phyloP scores from a whole-genome alignment of 192 early-diverging fungal genomes.

The Linnemannia schmuckeri region DNA sequence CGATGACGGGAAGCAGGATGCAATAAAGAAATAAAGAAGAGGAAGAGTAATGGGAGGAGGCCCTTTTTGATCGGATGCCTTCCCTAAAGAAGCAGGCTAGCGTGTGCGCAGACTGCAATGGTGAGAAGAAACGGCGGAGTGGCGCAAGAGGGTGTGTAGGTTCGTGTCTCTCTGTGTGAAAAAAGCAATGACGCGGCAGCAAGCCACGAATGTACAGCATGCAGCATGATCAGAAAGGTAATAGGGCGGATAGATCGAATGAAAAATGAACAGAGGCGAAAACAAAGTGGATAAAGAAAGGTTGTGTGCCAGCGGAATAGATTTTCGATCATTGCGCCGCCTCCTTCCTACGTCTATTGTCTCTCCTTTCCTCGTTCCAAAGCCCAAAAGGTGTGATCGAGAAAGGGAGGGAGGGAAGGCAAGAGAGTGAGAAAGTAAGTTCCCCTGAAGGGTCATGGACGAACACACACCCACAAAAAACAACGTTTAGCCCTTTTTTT shows the following conservation, averaged over 20 bases:
- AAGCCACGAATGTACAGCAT: background rate
- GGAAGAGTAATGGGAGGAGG: too few relatives aligned
- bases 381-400: background rate
- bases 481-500: slow-evolving; percentile 3
- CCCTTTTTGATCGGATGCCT: background rate
- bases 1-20: too few relatives aligned
- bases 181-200: background rate
- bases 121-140: background rate
- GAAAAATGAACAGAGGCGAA: background rate
- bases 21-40: too few relatives aligned
- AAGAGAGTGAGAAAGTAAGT: background rate
- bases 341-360: background rate
- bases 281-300: background rate
- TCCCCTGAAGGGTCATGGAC: background rate
- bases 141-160: background rate
- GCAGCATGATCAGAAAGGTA: background rate
- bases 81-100: background rate
- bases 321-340: background rate
- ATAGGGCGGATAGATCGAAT: background rate
- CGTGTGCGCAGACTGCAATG: background rate
- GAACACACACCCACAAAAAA: background rate
- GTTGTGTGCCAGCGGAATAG: background rate
- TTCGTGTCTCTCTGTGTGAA: background rate
- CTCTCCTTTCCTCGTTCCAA: background rate
- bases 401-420: background rate